Conservation (phyloP, 345 rosid species). For the Cardiospermum halicacabum region DNA sequence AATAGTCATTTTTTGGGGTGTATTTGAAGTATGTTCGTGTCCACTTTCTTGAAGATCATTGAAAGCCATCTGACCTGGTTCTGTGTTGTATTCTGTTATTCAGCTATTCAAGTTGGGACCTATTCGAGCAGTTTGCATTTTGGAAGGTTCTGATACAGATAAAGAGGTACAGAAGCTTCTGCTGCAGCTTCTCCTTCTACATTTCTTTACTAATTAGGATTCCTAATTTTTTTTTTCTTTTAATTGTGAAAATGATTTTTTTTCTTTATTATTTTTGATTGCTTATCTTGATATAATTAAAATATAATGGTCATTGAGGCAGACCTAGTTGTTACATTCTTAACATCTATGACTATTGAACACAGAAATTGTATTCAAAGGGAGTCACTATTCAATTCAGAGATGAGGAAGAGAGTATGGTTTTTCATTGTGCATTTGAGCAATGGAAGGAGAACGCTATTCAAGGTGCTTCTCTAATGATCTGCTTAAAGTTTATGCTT, state of each 20-base stretch:
- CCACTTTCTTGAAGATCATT: background rate
- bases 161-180: conserved; percentile 49
- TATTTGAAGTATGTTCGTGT: background rate
- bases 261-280: background rate
- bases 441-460: conserved; percentile 62
- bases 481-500: conserved; percentile 16
- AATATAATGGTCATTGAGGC: conserved; percentile 9
- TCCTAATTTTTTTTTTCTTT: background rate
- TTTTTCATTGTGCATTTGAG: conserved; percentile 74
- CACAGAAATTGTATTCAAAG: conserved; percentile 65
- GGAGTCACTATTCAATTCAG: conserved; percentile 61
- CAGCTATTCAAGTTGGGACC: conserved; percentile 87
- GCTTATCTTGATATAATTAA: conserved; percentile 6
- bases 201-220: background rate
- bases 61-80: background rate
- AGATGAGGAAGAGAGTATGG: conserved; percentile 70
- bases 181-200: too few species aligned
- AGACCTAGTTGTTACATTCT: conserved; percentile 19
- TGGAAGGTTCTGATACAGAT: conserved; percentile 31
- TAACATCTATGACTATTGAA: conserved; percentile 29
- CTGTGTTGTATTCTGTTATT: conserved; percentile 10
- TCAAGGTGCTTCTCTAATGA: conserved; percentile 53
- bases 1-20: background rate
- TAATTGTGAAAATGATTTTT: background rate
- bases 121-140: conserved; percentile 59